Evolutionary conservation across 768 basidiomycete species (phyloP).

Genomic region (Boletus vermiculosoides): DNA sequence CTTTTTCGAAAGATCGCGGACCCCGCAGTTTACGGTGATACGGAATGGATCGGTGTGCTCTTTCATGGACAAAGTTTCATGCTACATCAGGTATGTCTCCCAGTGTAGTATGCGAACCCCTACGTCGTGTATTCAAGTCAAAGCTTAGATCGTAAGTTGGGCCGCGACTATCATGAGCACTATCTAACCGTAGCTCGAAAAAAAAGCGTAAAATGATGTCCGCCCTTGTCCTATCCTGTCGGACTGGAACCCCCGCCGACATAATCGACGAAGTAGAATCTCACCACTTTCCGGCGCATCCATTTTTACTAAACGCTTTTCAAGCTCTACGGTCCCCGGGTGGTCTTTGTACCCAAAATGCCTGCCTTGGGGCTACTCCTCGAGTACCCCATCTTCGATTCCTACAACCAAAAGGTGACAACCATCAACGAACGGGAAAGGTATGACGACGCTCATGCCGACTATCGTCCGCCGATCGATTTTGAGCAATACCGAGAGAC

Average conservation of each 20-base stretch:
- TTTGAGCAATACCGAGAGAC: constrained; percentile 63
- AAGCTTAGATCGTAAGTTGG: constrained; percentile 31
- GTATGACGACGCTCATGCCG: constrained; percentile 50
- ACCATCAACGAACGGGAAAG: constrained; percentile 41
- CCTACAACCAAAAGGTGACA: constrained; percentile 64
- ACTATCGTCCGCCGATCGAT: constrained; percentile 70
- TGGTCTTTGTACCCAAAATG: constrained; percentile 90
- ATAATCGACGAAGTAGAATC: constrained; percentile 67
- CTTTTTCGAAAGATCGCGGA: constrained; percentile 59
- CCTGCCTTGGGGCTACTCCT: constrained; percentile 91
- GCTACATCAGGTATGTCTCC: constrained; percentile 86
- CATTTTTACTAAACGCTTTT: not conserved
- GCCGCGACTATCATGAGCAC: not conserved
- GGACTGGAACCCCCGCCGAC: constrained; percentile 71
- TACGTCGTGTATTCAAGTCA: constrained; percentile 25
- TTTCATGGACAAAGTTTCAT: constrained; percentile 99
- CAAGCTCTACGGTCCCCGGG: constrained; percentile 74
- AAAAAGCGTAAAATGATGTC: constrained; percentile 95
- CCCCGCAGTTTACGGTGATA: constrained; percentile 85
- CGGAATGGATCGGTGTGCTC: constrained; percentile 91
- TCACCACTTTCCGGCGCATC: not conserved
- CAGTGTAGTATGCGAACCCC: not conserved
- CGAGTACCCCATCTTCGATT: constrained; percentile 80
- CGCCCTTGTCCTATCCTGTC: constrained; percentile 71
- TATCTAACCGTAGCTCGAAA: constrained; percentile 10